These are phyloP conservation scores for Xylaria hypoxylon DNA, from an alignment of 2,329 filamentous ascomycete species.

Conservation along the genomic window DNA sequence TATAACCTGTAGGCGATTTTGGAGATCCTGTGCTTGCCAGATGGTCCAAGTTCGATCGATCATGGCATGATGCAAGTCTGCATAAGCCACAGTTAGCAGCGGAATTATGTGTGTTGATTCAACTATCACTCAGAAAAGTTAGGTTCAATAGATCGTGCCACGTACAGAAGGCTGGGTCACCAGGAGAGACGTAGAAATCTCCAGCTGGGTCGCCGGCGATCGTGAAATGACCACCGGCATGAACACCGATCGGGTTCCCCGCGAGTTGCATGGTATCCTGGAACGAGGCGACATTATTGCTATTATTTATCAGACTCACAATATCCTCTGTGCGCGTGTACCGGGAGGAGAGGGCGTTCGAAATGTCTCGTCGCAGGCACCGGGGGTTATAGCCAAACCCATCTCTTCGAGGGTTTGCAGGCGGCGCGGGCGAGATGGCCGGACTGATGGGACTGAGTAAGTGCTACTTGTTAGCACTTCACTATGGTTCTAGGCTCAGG, in stretches of 20 bases:
- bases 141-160: background rate
- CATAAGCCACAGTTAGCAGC: background rate
- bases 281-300: constrained; percentile 50
- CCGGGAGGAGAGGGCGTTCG: constrained; percentile 44
- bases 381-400: constrained; percentile 59
- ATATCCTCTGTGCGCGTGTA: constrained; percentile 43
- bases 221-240: constrained; percentile 55
- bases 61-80: constrained; percentile 38
- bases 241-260: constrained; percentile 49
- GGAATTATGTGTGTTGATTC: background rate
- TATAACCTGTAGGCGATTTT: constrained; percentile 38
- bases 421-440: constrained; percentile 44
- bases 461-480: constrained; percentile 35
- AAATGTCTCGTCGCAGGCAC: constrained; percentile 58
- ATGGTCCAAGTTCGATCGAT: constrained; percentile 38
- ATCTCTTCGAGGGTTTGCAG: constrained; percentile 49
- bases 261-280: constrained; percentile 53
- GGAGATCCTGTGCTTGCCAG: constrained; percentile 38
- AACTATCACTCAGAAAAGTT: too few species aligned
- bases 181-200: constrained; percentile 50
- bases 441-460: constrained; percentile 37
- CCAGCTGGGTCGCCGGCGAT: constrained; percentile 54
- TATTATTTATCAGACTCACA: constrained; percentile 49
- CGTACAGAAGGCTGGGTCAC: constrained; percentile 46
- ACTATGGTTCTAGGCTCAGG: constrained; percentile 43